Percentiles rank a stretch among this genome's conserved stretches.
These are phyloP conservation scores for Amanita phalloides DNA, from an alignment of 768 basidiomycete genomes.

Conservation along the genomic window DNA sequence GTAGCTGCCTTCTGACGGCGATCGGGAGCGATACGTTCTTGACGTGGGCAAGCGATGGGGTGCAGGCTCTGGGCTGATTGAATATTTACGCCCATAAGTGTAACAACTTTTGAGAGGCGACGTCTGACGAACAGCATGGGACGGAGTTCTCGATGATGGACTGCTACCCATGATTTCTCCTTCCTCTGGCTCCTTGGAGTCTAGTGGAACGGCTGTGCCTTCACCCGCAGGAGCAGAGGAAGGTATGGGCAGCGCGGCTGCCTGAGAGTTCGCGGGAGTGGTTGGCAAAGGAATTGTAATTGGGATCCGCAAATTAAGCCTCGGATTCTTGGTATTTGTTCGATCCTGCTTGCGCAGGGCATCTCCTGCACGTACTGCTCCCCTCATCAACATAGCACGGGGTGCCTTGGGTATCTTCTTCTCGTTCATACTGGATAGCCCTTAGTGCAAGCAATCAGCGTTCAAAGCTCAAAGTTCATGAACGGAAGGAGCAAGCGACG, in stretches of 20 bases:
- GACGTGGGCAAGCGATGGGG: conserved; percentile 4
- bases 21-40: background rate
- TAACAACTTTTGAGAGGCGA: background rate
- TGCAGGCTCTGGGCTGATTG: conserved; percentile 3
- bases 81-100: background rate
- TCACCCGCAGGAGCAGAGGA: background rate
- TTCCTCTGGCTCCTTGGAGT: conserved; percentile 1
- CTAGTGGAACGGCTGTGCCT: conserved; percentile 11
- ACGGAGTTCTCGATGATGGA: background rate
- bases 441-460: background rate
- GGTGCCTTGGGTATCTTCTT: conserved; percentile 11
- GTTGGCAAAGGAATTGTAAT: background rate
- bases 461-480: background rate
- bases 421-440: background rate
- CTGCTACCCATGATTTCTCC: background rate
- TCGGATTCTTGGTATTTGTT: background rate
- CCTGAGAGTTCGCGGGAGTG: background rate
- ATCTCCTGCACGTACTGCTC: background rate
- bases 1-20: background rate
- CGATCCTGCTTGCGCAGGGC: background rate
- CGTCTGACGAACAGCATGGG: background rate
- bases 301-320: background rate
- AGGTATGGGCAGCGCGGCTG: background rate
- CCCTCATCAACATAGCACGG: conserved; percentile 11
- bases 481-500: background rate